These are phyloP conservation scores for Xylariaceae sp. DNA, from an alignment of 2,329 filamentous ascomycete species.

Conservation along the genomic window DNA sequence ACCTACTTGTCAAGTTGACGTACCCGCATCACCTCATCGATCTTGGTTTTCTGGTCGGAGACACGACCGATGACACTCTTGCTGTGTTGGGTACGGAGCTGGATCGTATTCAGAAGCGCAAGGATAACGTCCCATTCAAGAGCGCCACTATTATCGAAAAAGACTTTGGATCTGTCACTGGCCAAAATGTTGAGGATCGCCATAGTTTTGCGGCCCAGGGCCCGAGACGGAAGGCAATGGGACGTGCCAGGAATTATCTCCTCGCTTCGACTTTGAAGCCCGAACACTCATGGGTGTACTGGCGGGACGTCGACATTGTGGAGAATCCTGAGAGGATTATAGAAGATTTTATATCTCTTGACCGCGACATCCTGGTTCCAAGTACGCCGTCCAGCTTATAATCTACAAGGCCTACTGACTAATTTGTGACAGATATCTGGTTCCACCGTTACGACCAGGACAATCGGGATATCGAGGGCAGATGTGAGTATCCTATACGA, in stretches of 20 bases:
- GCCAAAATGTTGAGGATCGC: slow-evolving; percentile 74
- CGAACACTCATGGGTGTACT: slow-evolving; percentile 97
- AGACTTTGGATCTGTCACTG: slow-evolving; percentile 72
- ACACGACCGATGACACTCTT: slow-evolving; percentile 85
- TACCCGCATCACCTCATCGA: slow-evolving; percentile 96
- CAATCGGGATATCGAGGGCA: slow-evolving; percentile 81
- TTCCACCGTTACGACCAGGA: slow-evolving; percentile 79
- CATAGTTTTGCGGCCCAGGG: slow-evolving; percentile 85
- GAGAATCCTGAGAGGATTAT: slow-evolving; percentile 83
- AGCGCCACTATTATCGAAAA: slow-evolving; percentile 85
- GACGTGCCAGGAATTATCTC: slow-evolving; percentile 84
- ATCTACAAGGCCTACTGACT: slow-evolving; percentile 1
- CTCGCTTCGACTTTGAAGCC: slow-evolving; percentile 78
- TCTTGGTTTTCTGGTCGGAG: slow-evolving; percentile 87
- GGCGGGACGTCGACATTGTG: slow-evolving; percentile 94
- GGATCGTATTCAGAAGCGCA: slow-evolving; percentile 76
- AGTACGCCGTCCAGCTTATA: slow-evolving; percentile 55
- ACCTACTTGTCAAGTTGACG: slow-evolving; percentile 79
- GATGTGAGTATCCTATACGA: slow-evolving; percentile 57
- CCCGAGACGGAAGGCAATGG: slow-evolving; percentile 85
- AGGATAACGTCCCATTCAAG: slow-evolving; percentile 75
- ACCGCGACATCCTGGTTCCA: slow-evolving; percentile 87
- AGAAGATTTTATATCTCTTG: slow-evolving; percentile 91
- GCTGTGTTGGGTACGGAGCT: slow-evolving; percentile 81
- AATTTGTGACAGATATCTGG: slow-evolving; percentile 69